These are phyloP conservation scores for Danielia reshetovae DNA, from an alignment of 805 yeast species.

Conservation along the genomic window DNA sequence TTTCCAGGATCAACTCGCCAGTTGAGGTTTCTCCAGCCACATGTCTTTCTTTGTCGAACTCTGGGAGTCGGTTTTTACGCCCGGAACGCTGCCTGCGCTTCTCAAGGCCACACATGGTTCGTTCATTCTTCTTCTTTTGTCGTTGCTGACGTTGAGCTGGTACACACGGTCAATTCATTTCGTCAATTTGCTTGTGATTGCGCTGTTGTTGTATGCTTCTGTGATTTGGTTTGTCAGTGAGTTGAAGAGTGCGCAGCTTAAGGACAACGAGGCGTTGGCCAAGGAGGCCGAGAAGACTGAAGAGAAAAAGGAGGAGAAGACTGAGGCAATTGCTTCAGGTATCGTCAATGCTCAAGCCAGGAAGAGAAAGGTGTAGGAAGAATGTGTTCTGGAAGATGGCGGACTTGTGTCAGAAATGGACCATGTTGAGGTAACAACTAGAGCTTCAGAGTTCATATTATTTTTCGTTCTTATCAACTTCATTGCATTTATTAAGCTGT, in stretches of 20 bases:
- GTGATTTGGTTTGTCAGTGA: slow-evolving; percentile 88
- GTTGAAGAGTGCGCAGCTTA: slow-evolving; percentile 46
- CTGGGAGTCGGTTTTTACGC: slow-evolving; percentile 89
- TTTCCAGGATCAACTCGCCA: too few species aligned
- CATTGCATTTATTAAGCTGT: too few species aligned
- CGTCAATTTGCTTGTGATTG: slow-evolving; percentile 50
- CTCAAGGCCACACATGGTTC: slow-evolving; percentile 86
- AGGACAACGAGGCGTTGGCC: slow-evolving; percentile 39
- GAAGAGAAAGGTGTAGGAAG: slow-evolving; percentile 13
- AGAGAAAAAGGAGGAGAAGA: slow-evolving; percentile 5
- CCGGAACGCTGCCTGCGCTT: slow-evolving; percentile 89
- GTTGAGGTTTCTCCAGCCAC: neutral
- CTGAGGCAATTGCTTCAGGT: slow-evolving; percentile 7
- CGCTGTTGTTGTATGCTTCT: slow-evolving; percentile 66
- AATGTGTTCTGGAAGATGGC: too few species aligned
- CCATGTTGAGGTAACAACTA: too few species aligned
- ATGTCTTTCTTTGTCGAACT: slow-evolving; percentile 57
- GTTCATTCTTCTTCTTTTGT: slow-evolving; percentile 58
- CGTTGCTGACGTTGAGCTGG: slow-evolving; percentile 56
- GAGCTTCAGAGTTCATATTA: too few species aligned
- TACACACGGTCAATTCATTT: slow-evolving; percentile 67
- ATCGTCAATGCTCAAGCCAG: slow-evolving; percentile 3
- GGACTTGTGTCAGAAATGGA: too few species aligned
- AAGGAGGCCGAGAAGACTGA: slow-evolving; percentile 18
- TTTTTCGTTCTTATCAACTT: too few species aligned